Conservation (phyloP, 768 basidiomycete genomes). For the Termitomyces sp. region DNA sequence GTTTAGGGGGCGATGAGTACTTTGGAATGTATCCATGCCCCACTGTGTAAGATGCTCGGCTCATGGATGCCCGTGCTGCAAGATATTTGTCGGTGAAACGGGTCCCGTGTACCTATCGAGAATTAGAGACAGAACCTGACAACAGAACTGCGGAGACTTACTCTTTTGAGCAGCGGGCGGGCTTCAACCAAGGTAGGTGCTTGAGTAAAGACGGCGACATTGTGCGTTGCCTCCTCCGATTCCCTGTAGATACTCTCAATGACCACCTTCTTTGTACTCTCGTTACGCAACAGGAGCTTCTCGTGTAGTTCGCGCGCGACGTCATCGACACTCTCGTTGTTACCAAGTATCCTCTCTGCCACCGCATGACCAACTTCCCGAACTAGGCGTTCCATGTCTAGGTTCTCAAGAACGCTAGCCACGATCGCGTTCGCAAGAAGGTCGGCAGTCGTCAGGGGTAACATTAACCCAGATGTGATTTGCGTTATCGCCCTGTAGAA, state of each 20-base stretch:
- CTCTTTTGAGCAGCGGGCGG: slow-evolving; percentile 74
- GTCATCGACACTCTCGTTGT: slow-evolving; percentile 95
- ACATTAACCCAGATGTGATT: slow-evolving; percentile 94
- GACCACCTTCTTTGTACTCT: slow-evolving; percentile 95
- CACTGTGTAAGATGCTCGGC: slow-evolving; percentile 50
- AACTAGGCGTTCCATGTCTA: slow-evolving; percentile 97
- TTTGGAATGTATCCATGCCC: slow-evolving; percentile 48
- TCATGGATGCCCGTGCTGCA: slow-evolving; percentile 58
- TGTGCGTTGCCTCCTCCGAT: slow-evolving; percentile 83
- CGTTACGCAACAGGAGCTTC: slow-evolving; percentile 84
- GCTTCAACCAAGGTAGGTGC: slow-evolving; percentile 71
- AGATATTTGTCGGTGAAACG: slow-evolving; percentile 98
- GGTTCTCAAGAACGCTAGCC: slow-evolving; percentile 93
- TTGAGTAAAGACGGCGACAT: slow-evolving; percentile 81
- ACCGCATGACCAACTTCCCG: slow-evolving; percentile 93
- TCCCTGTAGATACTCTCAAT: slow-evolving; percentile 97
- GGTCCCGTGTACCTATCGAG: slow-evolving; percentile 78
- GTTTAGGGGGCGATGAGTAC: slow-evolving; percentile 37
- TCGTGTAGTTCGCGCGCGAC: slow-evolving; percentile 94
- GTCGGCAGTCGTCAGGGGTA: slow-evolving; percentile 93
- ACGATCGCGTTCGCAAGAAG: slow-evolving; percentile 94
- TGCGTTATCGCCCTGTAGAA: slow-evolving; percentile 91
- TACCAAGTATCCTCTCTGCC: slow-evolving; percentile 86
- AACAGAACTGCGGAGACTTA: slow-evolving; percentile 29
- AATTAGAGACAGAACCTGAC: slow-evolving; percentile 8